Conservation (phyloP, 352 stramenopile genomes). For the Globisporangium recalcitrans region DNA sequence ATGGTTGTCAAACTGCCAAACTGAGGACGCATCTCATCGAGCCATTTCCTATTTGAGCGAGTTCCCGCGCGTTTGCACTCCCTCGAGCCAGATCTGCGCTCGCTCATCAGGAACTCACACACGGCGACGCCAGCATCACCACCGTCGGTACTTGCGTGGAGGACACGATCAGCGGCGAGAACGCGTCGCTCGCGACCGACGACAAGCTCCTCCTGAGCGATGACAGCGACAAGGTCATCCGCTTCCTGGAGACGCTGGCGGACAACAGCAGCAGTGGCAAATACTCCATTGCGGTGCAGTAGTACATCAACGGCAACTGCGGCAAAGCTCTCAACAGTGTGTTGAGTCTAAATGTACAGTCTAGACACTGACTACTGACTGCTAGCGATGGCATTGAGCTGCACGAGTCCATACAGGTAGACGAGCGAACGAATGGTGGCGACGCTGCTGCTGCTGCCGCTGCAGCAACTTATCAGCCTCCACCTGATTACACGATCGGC, state of each 20-base stretch:
- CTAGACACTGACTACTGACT: too few relatives aligned
- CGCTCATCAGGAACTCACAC: neutral
- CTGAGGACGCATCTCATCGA: too few relatives aligned
- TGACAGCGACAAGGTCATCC: constrained; percentile 45
- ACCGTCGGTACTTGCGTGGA: constrained; percentile 33
- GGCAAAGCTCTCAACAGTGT: too few relatives aligned
- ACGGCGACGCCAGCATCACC: neutral
- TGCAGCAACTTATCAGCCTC: too few relatives aligned
- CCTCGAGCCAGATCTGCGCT: too few relatives aligned
- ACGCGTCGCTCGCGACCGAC: constrained; percentile 47
- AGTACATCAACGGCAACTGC: constrained; percentile 82
- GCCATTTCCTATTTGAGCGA: too few relatives aligned
- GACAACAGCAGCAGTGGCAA: neutral
- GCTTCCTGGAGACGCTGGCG: constrained; percentile 31
- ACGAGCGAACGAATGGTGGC: too few relatives aligned
- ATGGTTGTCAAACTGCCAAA: neutral
- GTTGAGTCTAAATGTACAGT: too few relatives aligned
- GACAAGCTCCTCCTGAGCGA: constrained; percentile 57
- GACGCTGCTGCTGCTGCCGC: too few relatives aligned
- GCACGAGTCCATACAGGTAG: too few relatives aligned
- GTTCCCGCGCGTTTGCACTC: too few relatives aligned
- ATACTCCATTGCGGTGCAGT: constrained; percentile 37
- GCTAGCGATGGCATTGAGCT: too few relatives aligned
- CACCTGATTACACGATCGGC: constrained; percentile 34
- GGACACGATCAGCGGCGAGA: constrained; percentile 49